These are phyloP conservation scores for Colletotrichum sansevieriae DNA, from an alignment of 2,329 filamentous ascomycete genomes.

Conservation along the genomic window DNA sequence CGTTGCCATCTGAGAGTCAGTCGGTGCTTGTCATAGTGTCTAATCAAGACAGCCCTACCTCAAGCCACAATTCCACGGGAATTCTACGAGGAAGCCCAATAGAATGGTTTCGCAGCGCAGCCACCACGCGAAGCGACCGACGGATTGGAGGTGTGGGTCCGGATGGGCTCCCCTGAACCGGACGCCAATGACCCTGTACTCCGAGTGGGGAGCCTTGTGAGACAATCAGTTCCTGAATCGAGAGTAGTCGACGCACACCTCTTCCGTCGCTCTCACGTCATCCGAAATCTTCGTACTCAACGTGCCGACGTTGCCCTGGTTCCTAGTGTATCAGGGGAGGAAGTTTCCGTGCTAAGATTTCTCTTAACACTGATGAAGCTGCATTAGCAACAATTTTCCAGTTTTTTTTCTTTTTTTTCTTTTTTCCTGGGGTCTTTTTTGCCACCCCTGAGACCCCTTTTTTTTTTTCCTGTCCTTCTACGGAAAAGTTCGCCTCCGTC, in stretches of 20 bases:
- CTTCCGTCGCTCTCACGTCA: background rate
- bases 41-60: background rate
- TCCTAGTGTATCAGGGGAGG: constrained; percentile 1
- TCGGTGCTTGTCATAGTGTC: constrained; percentile 15
- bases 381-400: constrained; percentile 19
- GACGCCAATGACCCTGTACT: constrained; percentile 5
- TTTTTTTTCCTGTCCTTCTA: background rate
- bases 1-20: constrained; percentile 10
- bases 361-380: background rate
- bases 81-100: constrained; percentile 6
- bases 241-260: constrained; percentile 15
- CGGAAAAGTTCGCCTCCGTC: constrained; percentile 15
- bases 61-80: constrained; percentile 4
- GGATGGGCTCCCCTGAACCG: constrained; percentile 9
- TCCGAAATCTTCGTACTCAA: background rate
- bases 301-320: constrained; percentile 22
- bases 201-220: constrained; percentile 21
- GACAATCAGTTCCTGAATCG: constrained; percentile 34
- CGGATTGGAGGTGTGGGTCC: constrained; percentile 1
- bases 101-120: constrained; percentile 5
- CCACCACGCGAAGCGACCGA: background rate
- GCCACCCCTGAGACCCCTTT: no score
- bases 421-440: no score
- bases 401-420: no score
- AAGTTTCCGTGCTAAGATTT: constrained; percentile 15